These are phyloP conservation scores for Scalesia atractyloides DNA, from an alignment of 129 eudicot species.

Conservation along the genomic window DNA sequence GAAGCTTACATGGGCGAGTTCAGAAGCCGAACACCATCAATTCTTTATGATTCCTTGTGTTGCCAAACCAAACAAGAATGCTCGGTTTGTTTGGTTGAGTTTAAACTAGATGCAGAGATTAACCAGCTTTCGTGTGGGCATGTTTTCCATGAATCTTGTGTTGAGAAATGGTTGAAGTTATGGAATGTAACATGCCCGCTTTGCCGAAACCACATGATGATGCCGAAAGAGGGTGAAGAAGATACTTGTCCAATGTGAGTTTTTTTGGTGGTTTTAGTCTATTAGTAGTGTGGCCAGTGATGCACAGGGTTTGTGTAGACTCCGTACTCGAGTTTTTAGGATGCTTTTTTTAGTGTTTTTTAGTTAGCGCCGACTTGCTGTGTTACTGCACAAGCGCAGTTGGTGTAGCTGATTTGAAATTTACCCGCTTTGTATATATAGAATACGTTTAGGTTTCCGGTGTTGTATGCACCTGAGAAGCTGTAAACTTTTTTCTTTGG, in stretches of 20 bases:
- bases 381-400: constrained; percentile 19
- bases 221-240: constrained; percentile 66
- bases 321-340: constrained; percentile 18
- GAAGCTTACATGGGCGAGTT: constrained; percentile 73
- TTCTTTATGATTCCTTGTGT: constrained; percentile 53
- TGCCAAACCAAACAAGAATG: constrained; percentile 55
- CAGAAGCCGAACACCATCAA: constrained; percentile 56
- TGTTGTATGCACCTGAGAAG: constrained; percentile 44
- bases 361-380: neutral
- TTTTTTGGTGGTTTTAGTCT: constrained; percentile 23
- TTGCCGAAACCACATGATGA: constrained; percentile 66
- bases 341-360: neutral
- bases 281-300: neutral
- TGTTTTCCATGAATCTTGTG: constrained; percentile 65
- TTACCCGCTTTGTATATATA: constrained; percentile 45
- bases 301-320: constrained; percentile 10
- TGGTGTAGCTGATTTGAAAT: constrained; percentile 21
- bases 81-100: constrained; percentile 81
- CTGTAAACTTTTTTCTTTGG: constrained; percentile 18
- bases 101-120: constrained; percentile 63
- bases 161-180: constrained; percentile 76
- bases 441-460: constrained; percentile 40
- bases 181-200: constrained; percentile 86
- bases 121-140: constrained; percentile 79
- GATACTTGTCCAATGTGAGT: constrained; percentile 80